Conservation (phyloP, 495 filamentous ascomycete species). For the Hypoxylon lienhwacheense region DNA sequence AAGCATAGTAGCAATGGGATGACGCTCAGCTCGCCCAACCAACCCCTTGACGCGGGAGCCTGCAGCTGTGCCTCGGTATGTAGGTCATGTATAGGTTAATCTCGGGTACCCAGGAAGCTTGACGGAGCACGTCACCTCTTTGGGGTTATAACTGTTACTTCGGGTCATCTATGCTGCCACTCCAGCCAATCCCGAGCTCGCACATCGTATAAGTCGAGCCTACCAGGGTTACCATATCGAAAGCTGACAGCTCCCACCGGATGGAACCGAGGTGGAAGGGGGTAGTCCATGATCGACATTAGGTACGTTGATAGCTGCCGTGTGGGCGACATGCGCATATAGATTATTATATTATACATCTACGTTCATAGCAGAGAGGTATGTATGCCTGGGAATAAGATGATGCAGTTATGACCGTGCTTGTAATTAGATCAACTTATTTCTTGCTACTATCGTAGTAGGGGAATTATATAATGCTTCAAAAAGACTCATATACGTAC, state of each 20-base stretch:
- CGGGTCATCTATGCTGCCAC: constrained; percentile 16
- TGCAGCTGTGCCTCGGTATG: constrained; percentile 17
- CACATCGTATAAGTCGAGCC: constrained; percentile 24
- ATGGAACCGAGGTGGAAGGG: constrained; percentile 25
- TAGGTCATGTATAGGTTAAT: constrained; percentile 27
- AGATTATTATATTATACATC: too few species aligned
- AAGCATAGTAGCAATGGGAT: constrained; percentile 6
- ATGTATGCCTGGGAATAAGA: neutral
- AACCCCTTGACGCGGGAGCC: constrained; percentile 19
- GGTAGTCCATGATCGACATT: constrained; percentile 26
- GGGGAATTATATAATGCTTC: too few species aligned
- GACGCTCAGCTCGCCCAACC: constrained; percentile 22
- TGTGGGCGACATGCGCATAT: constrained; percentile 7
- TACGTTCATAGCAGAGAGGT: too few species aligned
- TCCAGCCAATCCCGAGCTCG: constrained; percentile 25
- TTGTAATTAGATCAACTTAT: neutral
- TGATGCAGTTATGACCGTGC: neutral
- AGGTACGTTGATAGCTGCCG: constrained; percentile 15
- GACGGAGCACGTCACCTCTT: constrained; percentile 20
- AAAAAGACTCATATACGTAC: too few species aligned
- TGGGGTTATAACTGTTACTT: constrained; percentile 18
- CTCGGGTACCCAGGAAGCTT: constrained; percentile 24
- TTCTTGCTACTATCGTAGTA: neutral
- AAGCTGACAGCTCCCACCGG: constrained; percentile 30
- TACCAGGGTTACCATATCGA: constrained; percentile 19